Evolutionary conservation across 345 rosid genomes (phyloP), one percentile per base, ranked within the genome.

Genomic region (Boechera divaricarpa): DNA sequence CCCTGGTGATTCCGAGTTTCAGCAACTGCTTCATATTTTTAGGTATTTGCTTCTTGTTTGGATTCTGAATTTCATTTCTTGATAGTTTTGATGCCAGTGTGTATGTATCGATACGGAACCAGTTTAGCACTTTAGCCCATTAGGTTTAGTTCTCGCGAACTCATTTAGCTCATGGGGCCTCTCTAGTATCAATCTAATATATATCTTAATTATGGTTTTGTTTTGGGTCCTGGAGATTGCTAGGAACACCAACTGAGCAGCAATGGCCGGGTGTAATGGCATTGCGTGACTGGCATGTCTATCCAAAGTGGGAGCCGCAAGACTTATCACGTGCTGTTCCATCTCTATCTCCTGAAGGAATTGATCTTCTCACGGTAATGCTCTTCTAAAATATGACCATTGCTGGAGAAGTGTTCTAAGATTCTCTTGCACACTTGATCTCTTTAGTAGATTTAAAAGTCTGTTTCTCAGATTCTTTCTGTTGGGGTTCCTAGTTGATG

Each of bases 1-100:
- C 80, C 96, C 97, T 67, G 99, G 98, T 74, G 99, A 95, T 73
- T 95, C 99, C 0, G 99, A 95, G 87, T 90, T 92, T 77, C 98
- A 92, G 79, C 97, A 95, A 67, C 42, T 95, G 55, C 92, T 92
- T 85, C 89, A 87, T 72, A 95, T 95, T 67, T 95, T 95, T 93
- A 95, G 96, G 99, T 95, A 70, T 56, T 28, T 73, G 54, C 32
- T 35, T 56, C 51, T 45, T 69, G 52, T 53, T 32, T 18, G 31
- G 7, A 10, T 48, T 29, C 39, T 63, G 11, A 24, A 15, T 42
- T 15, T 54, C n/a, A 4, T 11, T 33, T 13, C 10, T 35, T 59
- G 58, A 52, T 62, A 26, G 41, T 41, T 38, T 8, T 53, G 70
- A 54, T 73, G 48, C 36, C 0, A 21, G 7, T 42, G 47, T 42